Evolutionary conservation across 768 basidiomycete species (phyloP).

Genomic region (Lentinula raphanica): DNA sequence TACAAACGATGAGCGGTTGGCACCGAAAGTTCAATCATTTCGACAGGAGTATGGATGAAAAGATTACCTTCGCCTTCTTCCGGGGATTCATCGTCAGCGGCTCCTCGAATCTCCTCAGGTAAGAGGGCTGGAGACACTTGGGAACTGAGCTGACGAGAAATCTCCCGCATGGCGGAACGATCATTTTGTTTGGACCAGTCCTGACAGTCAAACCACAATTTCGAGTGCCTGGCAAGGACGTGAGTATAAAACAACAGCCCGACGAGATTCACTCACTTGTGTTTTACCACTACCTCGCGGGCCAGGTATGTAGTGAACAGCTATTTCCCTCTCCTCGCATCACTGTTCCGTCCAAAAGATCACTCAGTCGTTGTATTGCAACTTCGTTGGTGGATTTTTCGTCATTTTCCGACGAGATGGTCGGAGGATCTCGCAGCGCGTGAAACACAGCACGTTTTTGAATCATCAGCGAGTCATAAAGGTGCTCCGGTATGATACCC

Average conservation of each 20-base stretch:
- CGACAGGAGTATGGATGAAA: conserved; percentile 35
- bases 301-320: conserved; percentile 81
- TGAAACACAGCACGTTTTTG: conserved; percentile 59
- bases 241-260: conserved; percentile 5
- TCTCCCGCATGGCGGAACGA: conserved; percentile 85
- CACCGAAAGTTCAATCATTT: conserved; percentile 29
- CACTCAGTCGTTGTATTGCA: conserved; percentile 53
- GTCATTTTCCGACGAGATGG: conserved; percentile 25
- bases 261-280: conserved; percentile 37
- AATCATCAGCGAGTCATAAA: conserved; percentile 40
- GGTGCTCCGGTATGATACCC: conserved; percentile 31
- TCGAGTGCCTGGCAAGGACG: conserved; percentile 53
- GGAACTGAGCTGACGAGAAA: conserved; percentile 75
- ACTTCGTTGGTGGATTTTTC: conserved; percentile 40
- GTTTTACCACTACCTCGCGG: conserved; percentile 87
- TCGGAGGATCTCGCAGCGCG: conserved; percentile 32
- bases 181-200: conserved; percentile 83
- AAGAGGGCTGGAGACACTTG: conserved; percentile 65
- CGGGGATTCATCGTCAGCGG: conserved; percentile 25
- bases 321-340: conserved; percentile 88
- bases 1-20: conserved; percentile 65
- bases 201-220: conserved; percentile 78
- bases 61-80: conserved; percentile 42
- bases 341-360: conserved; percentile 69
- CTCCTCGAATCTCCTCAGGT: conserved; percentile 20